Evolutionary conservation across 163 green algal species (phyloP).

Genomic region (Chloroidium sp.): DNA sequence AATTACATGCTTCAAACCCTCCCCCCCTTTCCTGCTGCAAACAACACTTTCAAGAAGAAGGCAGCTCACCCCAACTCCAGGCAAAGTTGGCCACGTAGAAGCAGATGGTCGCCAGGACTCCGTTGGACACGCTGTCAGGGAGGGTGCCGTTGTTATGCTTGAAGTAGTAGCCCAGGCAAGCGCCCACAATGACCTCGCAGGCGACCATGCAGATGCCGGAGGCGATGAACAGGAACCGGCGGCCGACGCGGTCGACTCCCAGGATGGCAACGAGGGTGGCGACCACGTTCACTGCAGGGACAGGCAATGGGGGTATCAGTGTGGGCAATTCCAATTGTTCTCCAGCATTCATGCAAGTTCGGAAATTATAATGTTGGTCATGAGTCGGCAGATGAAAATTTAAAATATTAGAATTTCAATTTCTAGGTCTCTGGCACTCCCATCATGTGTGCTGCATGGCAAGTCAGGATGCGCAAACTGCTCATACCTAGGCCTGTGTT

Average conservation of each 20-base stretch:
- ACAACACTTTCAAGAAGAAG: background rate
- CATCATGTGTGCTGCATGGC: background rate
- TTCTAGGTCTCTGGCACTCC: background rate
- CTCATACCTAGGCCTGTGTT: too few relatives aligned
- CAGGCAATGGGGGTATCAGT: background rate
- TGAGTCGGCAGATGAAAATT: background rate
- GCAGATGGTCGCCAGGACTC: conserved; percentile 40
- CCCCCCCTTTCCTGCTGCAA: background rate
- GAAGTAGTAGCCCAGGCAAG: conserved; percentile 36
- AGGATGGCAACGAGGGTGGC: conserved; percentile 52
- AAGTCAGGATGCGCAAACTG: background rate
- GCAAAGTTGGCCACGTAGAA: conserved; percentile 47
- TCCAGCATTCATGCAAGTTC: too few relatives aligned
- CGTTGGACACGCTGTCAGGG: conserved; percentile 39
- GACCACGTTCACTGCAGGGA: conserved; percentile 49
- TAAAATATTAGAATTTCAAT: background rate
- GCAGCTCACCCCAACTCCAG: conserved; percentile 38
- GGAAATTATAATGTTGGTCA: too few relatives aligned
- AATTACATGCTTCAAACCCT: background rate
- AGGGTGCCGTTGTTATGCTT: conserved; percentile 8
- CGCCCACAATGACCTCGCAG: conserved; percentile 31
- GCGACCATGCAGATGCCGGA: conserved; percentile 54
- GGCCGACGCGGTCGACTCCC: conserved; percentile 46
- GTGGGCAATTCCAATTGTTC: background rate
- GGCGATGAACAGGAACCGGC: conserved; percentile 47